phyloP scores from a whole-genome alignment of 2,329 filamentous ascomycete genomes.

The Cryoendolithus antarcticus region DNA sequence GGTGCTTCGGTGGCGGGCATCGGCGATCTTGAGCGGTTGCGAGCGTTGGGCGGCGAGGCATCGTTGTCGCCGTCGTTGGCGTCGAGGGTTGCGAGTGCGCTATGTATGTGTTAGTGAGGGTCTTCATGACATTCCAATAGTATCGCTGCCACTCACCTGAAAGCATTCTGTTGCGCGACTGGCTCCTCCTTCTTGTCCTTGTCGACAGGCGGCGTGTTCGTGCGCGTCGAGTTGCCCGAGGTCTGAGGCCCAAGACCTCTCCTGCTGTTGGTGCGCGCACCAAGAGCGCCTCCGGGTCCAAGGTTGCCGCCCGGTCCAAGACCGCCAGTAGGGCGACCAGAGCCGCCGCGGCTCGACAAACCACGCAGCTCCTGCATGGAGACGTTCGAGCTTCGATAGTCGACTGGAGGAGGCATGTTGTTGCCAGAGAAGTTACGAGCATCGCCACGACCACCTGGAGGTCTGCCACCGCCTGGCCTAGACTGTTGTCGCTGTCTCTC shows the following conservation, averaged over 20 bases:
- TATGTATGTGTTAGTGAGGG: constrained; percentile 22
- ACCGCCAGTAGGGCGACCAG: constrained; percentile 49
- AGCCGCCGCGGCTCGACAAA: constrained; percentile 54
- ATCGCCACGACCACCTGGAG: constrained; percentile 70
- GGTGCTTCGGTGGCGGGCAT: constrained; percentile 4
- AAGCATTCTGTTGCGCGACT: constrained; percentile 69
- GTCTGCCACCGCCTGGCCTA: constrained; percentile 56
- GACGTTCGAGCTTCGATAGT: constrained; percentile 66
- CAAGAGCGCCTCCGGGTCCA: constrained; percentile 67
- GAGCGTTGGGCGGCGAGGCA: constrained; percentile 32
- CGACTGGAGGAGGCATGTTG: constrained; percentile 47
- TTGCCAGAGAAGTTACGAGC: constrained; percentile 68
- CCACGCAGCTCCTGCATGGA: constrained; percentile 84
- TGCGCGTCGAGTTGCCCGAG: constrained; percentile 80
- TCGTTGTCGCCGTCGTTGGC: constrained; percentile 45
- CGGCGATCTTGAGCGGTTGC: constrained; percentile 17
- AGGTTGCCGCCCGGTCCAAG: constrained; percentile 42
- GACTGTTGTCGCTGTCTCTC: constrained; percentile 40
- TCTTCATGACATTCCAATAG: background rate
- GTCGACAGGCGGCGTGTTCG: constrained; percentile 66
- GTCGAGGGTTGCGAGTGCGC: constrained; percentile 43
- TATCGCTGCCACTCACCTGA: constrained; percentile 55
- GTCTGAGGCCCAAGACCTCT: constrained; percentile 20
- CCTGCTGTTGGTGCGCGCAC: constrained; percentile 81
- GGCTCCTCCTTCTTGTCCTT: constrained; percentile 48